These are phyloP conservation scores for Bipolaris oryzae DNA, from an alignment of 2,329 filamentous ascomycete species.

Conservation along the genomic window DNA sequence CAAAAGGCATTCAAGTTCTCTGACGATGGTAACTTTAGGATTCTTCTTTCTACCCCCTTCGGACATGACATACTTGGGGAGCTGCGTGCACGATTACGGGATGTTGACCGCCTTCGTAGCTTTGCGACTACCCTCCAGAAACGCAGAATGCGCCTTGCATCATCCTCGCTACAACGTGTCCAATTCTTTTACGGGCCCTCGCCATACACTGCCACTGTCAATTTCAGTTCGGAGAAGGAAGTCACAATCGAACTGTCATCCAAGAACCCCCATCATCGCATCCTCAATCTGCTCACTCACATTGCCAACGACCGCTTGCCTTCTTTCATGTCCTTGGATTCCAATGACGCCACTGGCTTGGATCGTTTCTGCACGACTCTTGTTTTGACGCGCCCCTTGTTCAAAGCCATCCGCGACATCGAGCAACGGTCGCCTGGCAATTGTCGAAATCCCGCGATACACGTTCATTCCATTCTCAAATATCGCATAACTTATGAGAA, in stretches of 20 bases:
- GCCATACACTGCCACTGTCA: slow-evolving; percentile 62
- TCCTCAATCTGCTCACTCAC: slow-evolving; percentile 63
- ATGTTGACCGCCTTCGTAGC: slow-evolving; percentile 72
- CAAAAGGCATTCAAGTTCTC: slow-evolving; percentile 69
- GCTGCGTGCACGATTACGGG: slow-evolving; percentile 66
- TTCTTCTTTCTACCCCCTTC: slow-evolving; percentile 64
- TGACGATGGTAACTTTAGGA: slow-evolving; percentile 65
- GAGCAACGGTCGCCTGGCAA: slow-evolving; percentile 55
- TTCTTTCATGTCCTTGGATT: slow-evolving; percentile 61
- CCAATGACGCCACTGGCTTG: slow-evolving; percentile 57
- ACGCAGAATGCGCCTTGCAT: slow-evolving; percentile 64
- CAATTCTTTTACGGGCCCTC: slow-evolving; percentile 68
- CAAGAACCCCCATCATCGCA: slow-evolving; percentile 70
- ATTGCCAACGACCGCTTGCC: slow-evolving; percentile 65
- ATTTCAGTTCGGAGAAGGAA: slow-evolving; percentile 56
- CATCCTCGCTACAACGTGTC: slow-evolving; percentile 62
- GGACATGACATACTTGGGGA: slow-evolving; percentile 64
- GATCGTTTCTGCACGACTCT: slow-evolving; percentile 64
- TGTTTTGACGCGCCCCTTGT: slow-evolving; percentile 66
- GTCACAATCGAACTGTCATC: slow-evolving; percentile 66
- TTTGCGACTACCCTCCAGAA: slow-evolving; percentile 69
- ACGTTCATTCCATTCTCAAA: slow-evolving; percentile 42
- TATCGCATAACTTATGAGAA: slow-evolving; percentile 51
- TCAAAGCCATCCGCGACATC: slow-evolving; percentile 65
- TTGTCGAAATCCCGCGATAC: slow-evolving; percentile 39